Evolutionary conservation across 352 stramenopile species (phyloP), one percentile per base, ranked within the genome.

Genomic region (Pythium biforme): DNA sequence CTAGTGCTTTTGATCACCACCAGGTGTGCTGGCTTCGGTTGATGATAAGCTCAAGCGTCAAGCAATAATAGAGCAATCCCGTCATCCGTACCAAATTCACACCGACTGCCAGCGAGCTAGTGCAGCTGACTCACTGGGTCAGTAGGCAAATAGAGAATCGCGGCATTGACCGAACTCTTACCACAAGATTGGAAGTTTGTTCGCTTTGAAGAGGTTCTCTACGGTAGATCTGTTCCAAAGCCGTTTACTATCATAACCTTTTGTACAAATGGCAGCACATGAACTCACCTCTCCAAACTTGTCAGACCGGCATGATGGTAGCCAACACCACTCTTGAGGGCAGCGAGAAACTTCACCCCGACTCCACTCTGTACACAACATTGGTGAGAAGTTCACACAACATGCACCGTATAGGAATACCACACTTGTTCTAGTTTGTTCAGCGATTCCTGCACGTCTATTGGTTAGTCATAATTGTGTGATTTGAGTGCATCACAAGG

Each of bases 1-100:
- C 58, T 55, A 3, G 74, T 82, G 43, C 66, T 70, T 45, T 80
- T 82, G 19, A 82, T 51, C 39, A 82, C 74, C 37, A 79, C 72
- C 19, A 82, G 51, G 12, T 74, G 69, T 23, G 72, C 74, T 9
- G 72, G 72, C 74, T 82, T 40, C 10, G 14, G 20, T 50, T 27
- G 15, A 22, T 46, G 2, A 14, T 55, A n/a, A 7, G 20, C 47
- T 33, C 39, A 34, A 43, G 14, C 14, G 12, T 43, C 6, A 4
- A 7, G 11, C 6, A 4, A 43, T 6, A 17, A 43, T 19, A 5
- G 37, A 20, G 17, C 37, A 3, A 43, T 4, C 8, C 4, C 9
- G 8, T 12, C 37, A 43, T 43, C 37, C 37, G 37, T 46, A 82
- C 74, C 57, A 82, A 55, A 49, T 82, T 82, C 14, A 82, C 66